These are phyloP conservation scores for Metschnikowia shivogae DNA, from an alignment of 805 yeast genomes.

Conservation along the genomic window DNA sequence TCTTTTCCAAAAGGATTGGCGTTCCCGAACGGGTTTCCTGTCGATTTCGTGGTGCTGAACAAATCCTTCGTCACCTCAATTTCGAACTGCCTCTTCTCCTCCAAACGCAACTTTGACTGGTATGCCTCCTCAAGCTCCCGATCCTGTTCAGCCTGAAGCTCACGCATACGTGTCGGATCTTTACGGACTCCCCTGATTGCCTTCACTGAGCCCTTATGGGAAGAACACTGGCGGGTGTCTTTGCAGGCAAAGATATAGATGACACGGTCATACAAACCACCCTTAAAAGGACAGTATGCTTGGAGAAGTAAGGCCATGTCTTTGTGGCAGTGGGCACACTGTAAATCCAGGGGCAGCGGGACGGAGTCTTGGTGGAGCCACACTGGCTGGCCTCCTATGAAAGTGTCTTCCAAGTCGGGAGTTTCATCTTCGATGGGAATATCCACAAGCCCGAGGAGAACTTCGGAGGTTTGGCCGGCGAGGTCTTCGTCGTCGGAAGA, in stretches of 20 bases:
- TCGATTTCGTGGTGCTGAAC: conserved; percentile 20
- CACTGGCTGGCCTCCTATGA: conserved; percentile 68
- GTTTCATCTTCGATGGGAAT: conserved; percentile 41
- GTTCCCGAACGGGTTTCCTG: conserved; percentile 30
- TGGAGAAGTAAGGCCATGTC: conserved; percentile 70
- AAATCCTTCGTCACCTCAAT: conserved; percentile 40
- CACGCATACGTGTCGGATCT: conserved; percentile 47
- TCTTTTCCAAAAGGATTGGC: conserved; percentile 34
- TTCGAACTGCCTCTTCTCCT: conserved; percentile 39
- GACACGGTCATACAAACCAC: conserved; percentile 70
- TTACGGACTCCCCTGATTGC: conserved; percentile 73
- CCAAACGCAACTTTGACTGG: conserved; percentile 39
- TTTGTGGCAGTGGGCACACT: conserved; percentile 63
- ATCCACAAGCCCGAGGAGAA: conserved; percentile 63
- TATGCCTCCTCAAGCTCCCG: conserved; percentile 28
- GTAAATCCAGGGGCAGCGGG: conserved; percentile 50
- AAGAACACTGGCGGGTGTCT: conserved; percentile 50
- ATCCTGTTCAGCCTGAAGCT: conserved; percentile 34
- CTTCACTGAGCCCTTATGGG: conserved; percentile 65
- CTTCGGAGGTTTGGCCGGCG: conserved; percentile 34
- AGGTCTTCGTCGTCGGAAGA: conserved; percentile 50
- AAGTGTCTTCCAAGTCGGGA: conserved; percentile 57
- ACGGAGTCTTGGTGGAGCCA: conserved; percentile 63
- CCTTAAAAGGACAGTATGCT: conserved; percentile 74
- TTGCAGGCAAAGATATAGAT: conserved; percentile 79